Evolutionary conservation across 169 alveolate genomes (phyloP), one percentile per base, ranked within the genome.

Genomic region (Cryptosporidium tyzzeri): DNA sequence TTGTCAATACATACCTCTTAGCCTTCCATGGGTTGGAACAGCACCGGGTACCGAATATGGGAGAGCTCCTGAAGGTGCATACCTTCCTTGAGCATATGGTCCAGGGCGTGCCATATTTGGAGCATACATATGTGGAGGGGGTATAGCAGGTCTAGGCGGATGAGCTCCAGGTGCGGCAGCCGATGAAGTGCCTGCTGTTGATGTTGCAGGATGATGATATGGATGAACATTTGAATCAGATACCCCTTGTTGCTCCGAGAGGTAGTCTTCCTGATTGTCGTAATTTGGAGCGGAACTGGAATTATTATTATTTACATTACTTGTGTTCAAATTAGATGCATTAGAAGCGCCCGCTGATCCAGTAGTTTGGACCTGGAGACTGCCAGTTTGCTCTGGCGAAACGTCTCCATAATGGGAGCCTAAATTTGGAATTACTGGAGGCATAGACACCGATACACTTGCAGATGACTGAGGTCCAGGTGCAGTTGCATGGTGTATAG

Each of bases 41-140:
- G 75, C 31, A 1, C 89, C 89, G 9, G 89, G 74, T 33, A 80
- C 80, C 53, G 89, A 67, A 44, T 80, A 80, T 21, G 89, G 75
- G 8, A 80, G 23, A 26, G 89, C 67, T 26, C 89, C 89, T 21
- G 86, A 35, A 35, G 89, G 89, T 62, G 89, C 89, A 80, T 80
- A 80, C 23, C 89, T 59, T 2, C 89, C 89, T 50, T 80, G 89
- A 23, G 89, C 45, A 44, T 80, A 80, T 12, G 89, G 89, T 23
- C 89, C 89, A 33, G 89, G 80, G 21, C 89, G 89, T 29, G 41
- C 39, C 33, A 26, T 29, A 55, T 41, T 35, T 31, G 86, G 86
- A 55, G 50, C 61, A 59, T 55, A 55, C 37, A 55, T 18, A 37
- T 65, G 71, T 41, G 48, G 48, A 10, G 71, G 71, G 53, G 71